phyloP scores from a whole-genome alignment of 108 stramenopile species.

The Nitzschia putrida region DNA sequence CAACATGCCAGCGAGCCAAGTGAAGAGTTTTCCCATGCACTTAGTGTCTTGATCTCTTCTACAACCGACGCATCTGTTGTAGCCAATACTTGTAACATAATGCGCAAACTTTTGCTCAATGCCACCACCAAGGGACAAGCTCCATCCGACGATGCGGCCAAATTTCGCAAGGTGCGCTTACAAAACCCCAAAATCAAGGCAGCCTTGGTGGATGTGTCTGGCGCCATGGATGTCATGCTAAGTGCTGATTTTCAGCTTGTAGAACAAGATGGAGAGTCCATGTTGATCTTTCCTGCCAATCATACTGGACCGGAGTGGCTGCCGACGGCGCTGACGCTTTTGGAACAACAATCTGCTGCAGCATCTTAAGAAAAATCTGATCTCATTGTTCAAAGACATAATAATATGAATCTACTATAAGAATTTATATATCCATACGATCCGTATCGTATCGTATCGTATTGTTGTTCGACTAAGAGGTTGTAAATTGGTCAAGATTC shows the following conservation, averaged over 20 bases:
- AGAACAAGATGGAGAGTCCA: constrained; percentile 69
- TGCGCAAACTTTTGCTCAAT: constrained; percentile 69
- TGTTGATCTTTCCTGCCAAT: constrained; percentile 67
- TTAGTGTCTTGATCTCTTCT: constrained; percentile 43
- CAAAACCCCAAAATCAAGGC: constrained; percentile 81
- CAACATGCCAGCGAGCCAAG: neutral
- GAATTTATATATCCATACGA: too few relatives aligned
- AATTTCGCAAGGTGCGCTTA: constrained; percentile 74
- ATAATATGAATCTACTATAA: too few relatives aligned
- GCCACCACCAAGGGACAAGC: constrained; percentile 79
- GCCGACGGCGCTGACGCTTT: constrained; percentile 43
- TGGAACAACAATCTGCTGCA: constrained; percentile 34
- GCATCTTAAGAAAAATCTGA: neutral
- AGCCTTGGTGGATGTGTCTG: constrained; percentile 63
- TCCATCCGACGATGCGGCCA: constrained; percentile 48
- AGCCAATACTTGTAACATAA: constrained; percentile 44
- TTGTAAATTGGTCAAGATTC: too few relatives aligned
- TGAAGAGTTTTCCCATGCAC: constrained; percentile 58
- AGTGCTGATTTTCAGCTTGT: constrained; percentile 59
- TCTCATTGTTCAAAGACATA: too few relatives aligned
- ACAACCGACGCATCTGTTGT: constrained; percentile 37
- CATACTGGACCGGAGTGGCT: constrained; percentile 54
- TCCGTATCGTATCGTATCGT: too few relatives aligned
- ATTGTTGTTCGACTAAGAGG: too few relatives aligned
- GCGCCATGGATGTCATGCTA: constrained; percentile 76